Evolutionary conservation across 345 rosid species (phyloP), one percentile per base, ranked within the genome.

Genomic region (Salix dunnii): DNA sequence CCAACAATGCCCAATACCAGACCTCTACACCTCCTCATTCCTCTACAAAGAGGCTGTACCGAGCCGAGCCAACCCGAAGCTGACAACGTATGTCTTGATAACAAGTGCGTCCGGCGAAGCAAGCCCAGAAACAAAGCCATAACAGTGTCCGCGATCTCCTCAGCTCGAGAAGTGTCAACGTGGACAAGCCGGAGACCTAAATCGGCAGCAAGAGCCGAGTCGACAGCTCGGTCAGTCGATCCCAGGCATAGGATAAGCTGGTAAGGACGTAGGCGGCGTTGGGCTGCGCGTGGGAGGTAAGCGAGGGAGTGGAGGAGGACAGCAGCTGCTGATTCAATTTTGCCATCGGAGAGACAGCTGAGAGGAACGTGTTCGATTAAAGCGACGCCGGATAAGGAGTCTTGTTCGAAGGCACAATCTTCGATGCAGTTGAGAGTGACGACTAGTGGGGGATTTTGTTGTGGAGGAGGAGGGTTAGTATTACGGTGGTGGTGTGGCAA

Each of bases 281-380:
- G 98, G 67, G 97, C 99, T 25, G 99, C 99, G 7, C 98, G 97
- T n/a, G 99, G 99, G 70, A 96, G 94, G 89, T 86, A 94, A 21
- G 97, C 91, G 31, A 96, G 94, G 72, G 99, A 94, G 78, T 96
- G 98, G 80, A 96, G 85, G 80, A 96, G 87, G 68, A 96, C 92
- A 25, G 97, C 98, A 20, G 97, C 85, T 60, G 99, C 97, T 33
- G 95, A 82, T 82, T 94, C 97, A 89, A 92, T 94, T 87, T 87
- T 89, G 12, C 96, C 93, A 55, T 91, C 98, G 77, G 96, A 86
- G 77, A 96, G 80, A 84, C 94, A 90, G 81, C 97, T 86, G 82
- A 96, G 97, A 11, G 99, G 97, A 33, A 94, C 96, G 89, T 96
- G 97, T 76, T 92, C 96, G 68, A 96, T 86, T 71, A 81, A 27